phyloP scores from a whole-genome alignment of 306 rosid species.

The Canavalia gladiata region DNA sequence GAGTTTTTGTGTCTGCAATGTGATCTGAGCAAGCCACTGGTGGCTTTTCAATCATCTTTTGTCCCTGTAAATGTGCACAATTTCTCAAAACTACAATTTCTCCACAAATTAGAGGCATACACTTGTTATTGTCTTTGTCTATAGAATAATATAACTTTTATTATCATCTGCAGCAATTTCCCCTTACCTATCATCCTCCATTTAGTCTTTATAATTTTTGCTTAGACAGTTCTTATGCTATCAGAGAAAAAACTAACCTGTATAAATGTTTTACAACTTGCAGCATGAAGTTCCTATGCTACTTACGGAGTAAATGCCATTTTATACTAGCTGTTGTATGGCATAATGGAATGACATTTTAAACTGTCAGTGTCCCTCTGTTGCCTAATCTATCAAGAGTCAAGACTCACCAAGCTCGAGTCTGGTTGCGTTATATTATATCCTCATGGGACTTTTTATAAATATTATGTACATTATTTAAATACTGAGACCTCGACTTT shows the following conservation, averaged over 20 bases:
- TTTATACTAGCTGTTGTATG: constrained; percentile 2
- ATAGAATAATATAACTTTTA: not conserved
- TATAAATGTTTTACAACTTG: constrained; percentile 52
- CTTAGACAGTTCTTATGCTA: not conserved
- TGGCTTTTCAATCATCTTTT: not conserved
- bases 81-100: constrained; percentile 2
- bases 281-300: constrained; percentile 90
- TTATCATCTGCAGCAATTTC: not conserved
- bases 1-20: constrained; percentile 20
- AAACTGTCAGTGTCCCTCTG: constrained; percentile 33
- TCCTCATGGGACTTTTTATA: constrained; percentile 19
- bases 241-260: constrained; percentile 36
- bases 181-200: not conserved
- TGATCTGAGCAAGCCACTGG: constrained; percentile 22
- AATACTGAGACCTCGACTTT: constrained; percentile 32
- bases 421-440: constrained; percentile 42
- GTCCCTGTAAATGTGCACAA: not conserved
- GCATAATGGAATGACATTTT: constrained; percentile 48
- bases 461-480: constrained; percentile 40
- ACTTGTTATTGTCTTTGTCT: not conserved
- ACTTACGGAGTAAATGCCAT: constrained; percentile 72
- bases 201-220: not conserved
- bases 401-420: constrained; percentile 50
- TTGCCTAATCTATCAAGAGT: constrained; percentile 38
- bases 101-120: not conserved